These are phyloP conservation scores for Hericium alpestre DNA, from an alignment of 768 basidiomycete genomes.

Conservation along the genomic window DNA sequence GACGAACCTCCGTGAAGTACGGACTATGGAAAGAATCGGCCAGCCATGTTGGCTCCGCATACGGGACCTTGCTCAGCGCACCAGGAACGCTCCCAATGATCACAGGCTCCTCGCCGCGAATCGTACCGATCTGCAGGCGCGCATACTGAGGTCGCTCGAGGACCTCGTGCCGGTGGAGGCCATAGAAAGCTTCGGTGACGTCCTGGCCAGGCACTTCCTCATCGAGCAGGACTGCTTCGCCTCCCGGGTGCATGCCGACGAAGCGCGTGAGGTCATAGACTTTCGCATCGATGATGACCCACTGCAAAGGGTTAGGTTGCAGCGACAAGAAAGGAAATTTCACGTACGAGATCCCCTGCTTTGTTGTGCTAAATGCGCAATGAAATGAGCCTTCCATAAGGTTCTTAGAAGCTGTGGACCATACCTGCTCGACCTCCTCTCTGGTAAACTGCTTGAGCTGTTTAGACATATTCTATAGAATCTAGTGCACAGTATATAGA, in stretches of 20 bases:
- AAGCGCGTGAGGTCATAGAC: constrained; percentile 80
- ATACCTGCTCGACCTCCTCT: constrained; percentile 43
- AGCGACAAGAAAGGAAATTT: neutral
- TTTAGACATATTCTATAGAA: constrained; percentile 2
- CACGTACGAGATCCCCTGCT: constrained; percentile 58
- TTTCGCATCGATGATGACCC: constrained; percentile 77
- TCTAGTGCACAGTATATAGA: too few species aligned
- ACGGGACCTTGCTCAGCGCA: constrained; percentile 65
- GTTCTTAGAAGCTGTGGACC: neutral
- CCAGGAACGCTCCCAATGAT: constrained; percentile 44
- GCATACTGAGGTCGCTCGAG: constrained; percentile 62
- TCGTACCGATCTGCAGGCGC: constrained; percentile 58
- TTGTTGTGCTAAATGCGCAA: constrained; percentile 58
- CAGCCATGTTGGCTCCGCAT: constrained; percentile 84
- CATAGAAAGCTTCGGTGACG: constrained; percentile 76
- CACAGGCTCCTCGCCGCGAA: constrained; percentile 49
- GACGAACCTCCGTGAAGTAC: constrained; percentile 61
- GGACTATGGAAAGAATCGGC: constrained; percentile 59
- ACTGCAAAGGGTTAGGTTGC: constrained; percentile 28
- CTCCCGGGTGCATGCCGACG: constrained; percentile 75
- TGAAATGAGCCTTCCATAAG: neutral
- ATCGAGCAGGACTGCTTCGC: constrained; percentile 66
- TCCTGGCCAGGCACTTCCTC: constrained; percentile 77
- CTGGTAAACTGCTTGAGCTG: constrained; percentile 39
- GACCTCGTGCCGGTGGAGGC: constrained; percentile 77